Percentiles rank a stretch among this genome's conserved stretches.
Conservation (phyloP, 2,329 filamentous ascomycete species). For the Fusarium proliferatum region DNA sequence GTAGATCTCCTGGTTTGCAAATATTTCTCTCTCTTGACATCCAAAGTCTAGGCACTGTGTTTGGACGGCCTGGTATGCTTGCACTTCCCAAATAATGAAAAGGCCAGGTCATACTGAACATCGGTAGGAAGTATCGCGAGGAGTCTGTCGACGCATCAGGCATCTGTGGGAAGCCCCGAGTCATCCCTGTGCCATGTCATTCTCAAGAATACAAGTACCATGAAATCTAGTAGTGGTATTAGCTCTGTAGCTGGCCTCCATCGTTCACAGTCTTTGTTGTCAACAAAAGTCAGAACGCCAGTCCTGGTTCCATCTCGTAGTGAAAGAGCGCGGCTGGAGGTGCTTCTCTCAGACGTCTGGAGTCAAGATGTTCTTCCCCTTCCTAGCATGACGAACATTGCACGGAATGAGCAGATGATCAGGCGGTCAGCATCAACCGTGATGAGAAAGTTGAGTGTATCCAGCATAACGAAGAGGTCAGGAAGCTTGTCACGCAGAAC, state of each 20-base stretch:
- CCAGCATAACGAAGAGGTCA: conserved; percentile 80
- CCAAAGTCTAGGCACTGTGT: conserved; percentile 78
- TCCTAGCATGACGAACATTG: conserved; percentile 78
- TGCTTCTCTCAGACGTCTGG: conserved; percentile 81
- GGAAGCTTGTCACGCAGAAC: conserved; percentile 58
- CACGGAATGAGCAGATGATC: conserved; percentile 77
- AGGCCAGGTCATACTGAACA: conserved; percentile 10
- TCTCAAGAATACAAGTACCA: conserved; percentile 83
- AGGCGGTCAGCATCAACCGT: conserved; percentile 84
- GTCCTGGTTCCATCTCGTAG: conserved; percentile 79
- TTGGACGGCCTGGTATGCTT: conserved; percentile 73
- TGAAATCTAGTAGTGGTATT: conserved; percentile 63
- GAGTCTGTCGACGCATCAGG: conserved; percentile 81
- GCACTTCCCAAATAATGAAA: not conserved
- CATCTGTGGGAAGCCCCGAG: conserved; percentile 78
- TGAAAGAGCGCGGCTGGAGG: conserved; percentile 82
- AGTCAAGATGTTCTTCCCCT: conserved; percentile 83
- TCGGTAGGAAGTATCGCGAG: conserved; percentile 68
- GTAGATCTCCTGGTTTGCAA: conserved; percentile 62
- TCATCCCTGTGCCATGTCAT: conserved; percentile 79
- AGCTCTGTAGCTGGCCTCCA: conserved; percentile 67
- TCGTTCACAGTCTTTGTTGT: conserved; percentile 82
- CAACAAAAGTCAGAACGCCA: conserved; percentile 72
- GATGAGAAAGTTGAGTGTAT: conserved; percentile 88
- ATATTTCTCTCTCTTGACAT: conserved; percentile 76